Percentiles rank a stretch among this genome's conserved stretches.
These are phyloP conservation scores for Polyporus tsugae DNA, from an alignment of 1,284 basidiomycete species.

Conservation along the genomic window DNA sequence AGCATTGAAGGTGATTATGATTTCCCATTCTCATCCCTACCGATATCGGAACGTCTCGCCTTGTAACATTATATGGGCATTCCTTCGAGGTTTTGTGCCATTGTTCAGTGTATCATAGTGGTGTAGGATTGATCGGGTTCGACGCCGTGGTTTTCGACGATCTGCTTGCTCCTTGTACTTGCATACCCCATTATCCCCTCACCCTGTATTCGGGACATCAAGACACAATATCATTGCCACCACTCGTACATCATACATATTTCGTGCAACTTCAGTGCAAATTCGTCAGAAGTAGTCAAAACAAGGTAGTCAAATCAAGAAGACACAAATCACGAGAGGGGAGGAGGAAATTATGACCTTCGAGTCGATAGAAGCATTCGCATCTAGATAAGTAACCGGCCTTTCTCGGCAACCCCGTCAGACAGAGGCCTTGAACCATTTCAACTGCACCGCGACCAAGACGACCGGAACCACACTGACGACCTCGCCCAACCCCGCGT, in stretches of 20 bases:
- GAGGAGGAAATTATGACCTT: background rate
- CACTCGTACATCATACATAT: background rate
- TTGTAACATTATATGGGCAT: too few species aligned
- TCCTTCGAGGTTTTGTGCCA: background rate
- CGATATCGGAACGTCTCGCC: background rate
- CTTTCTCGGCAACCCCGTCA: background rate
- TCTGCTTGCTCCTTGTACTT: too few species aligned
- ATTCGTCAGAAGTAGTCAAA: background rate
- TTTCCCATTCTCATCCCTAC: background rate
- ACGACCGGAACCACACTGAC: conserved; percentile 53
- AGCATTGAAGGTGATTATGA: background rate
- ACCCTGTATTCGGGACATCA: background rate
- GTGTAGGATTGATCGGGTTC: too few species aligned
- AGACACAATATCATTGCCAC: background rate
- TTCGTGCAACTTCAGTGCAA: background rate
- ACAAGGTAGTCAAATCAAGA: background rate
- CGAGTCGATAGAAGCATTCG: background rate
- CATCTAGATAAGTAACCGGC: background rate
- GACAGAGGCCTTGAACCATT: conserved; percentile 38
- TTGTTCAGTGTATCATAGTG: background rate
- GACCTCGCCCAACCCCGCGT: conserved; percentile 52
- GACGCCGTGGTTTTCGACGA: background rate
- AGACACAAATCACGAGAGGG: background rate
- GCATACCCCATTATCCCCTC: background rate
- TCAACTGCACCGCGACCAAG: conserved; percentile 45